Evolutionary conservation across 2,329 filamentous ascomycete species (phyloP).

Genomic region (Colletotrichum sp.): DNA sequence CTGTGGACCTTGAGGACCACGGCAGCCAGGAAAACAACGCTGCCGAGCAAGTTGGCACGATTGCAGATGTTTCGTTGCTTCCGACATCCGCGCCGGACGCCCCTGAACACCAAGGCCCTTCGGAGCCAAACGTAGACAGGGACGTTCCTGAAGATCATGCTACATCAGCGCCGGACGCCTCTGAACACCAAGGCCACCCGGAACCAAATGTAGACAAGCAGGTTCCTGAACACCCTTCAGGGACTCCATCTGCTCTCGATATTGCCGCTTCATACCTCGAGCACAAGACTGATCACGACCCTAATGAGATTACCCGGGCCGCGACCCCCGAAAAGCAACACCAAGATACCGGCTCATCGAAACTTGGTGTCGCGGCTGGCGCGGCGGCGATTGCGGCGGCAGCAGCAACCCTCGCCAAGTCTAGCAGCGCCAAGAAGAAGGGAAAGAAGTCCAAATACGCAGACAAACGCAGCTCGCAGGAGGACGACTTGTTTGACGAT

Average conservation of each 20-base stretch:
- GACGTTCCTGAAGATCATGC: neutral
- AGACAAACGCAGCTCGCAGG: slow-evolving; percentile 41
- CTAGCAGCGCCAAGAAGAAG: slow-evolving; percentile 34
- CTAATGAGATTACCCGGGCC: neutral
- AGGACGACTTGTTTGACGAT: slow-evolving; percentile 51
- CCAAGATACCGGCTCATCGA: neutral
- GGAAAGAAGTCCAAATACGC: slow-evolving; percentile 38
- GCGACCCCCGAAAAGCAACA: neutral
- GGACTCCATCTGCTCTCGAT: slow-evolving; percentile 22
- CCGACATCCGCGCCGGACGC: neutral
- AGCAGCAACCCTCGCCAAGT: slow-evolving; percentile 33
- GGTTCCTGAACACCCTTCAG: neutral
- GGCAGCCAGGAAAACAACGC: neutral
- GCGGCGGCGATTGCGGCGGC: slow-evolving; percentile 32
- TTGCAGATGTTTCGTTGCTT: neutral
- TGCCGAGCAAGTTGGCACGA: neutral
- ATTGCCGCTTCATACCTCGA: slow-evolving; percentile 28
- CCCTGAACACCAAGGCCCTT: neutral
- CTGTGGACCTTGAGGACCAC: slow-evolving; percentile 19
- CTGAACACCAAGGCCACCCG: neutral
- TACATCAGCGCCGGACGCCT: neutral
- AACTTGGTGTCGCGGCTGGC: slow-evolving; percentile 22
- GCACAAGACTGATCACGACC: neutral
- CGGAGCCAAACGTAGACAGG: neutral
- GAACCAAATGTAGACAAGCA: neutral